Evolutionary conservation across 768 basidiomycete genomes (phyloP).

Genomic region (Boletus reticulatus): DNA sequence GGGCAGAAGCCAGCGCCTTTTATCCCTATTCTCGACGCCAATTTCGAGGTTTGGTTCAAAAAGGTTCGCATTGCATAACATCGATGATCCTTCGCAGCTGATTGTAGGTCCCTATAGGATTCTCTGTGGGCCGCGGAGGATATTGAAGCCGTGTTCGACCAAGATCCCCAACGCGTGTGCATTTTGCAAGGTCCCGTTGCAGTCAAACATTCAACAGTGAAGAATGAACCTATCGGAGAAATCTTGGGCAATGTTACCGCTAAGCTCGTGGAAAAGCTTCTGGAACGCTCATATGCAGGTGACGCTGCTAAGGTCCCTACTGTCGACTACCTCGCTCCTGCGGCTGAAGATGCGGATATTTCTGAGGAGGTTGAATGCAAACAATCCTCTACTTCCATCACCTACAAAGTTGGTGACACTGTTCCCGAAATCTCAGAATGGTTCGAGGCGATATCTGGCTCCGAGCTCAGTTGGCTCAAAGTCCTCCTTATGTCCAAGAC

Average conservation of each 20-base stretch:
- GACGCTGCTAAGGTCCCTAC: slow-evolving; percentile 74
- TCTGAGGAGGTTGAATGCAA: slow-evolving; percentile 43
- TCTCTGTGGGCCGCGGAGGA: slow-evolving; percentile 98
- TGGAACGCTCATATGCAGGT: slow-evolving; percentile 74
- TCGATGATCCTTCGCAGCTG: slow-evolving; percentile 1
- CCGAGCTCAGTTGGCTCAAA: slow-evolving; percentile 80
- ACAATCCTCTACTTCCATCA: slow-evolving; percentile 42
- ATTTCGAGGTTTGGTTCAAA: slow-evolving; percentile 99
- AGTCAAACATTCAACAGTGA: slow-evolving; percentile 79
- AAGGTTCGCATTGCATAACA: slow-evolving; percentile 55
- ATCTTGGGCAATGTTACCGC: slow-evolving; percentile 86
- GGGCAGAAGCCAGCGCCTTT: slow-evolving; percentile 99
- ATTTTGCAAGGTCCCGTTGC: slow-evolving; percentile 98
- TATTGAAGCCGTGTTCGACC: slow-evolving; percentile 97
- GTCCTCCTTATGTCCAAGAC: slow-evolving; percentile 80
- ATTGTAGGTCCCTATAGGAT: slow-evolving; percentile 50
- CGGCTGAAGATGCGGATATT: slow-evolving; percentile 36
- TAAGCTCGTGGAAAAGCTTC: slow-evolving; percentile 71
- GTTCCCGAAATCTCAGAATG: slow-evolving; percentile 67
- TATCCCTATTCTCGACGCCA: slow-evolving; percentile 91
- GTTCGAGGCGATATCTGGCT: slow-evolving; percentile 82
- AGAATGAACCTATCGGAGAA: slow-evolving; percentile 93
- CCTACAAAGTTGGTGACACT: slow-evolving; percentile 48
- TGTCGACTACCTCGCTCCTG: slow-evolving; percentile 79
- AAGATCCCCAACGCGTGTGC: slow-evolving; percentile 97